These are phyloP conservation scores for Penicillium canariense DNA, from an alignment of 495 filamentous ascomycete species.

Conservation along the genomic window DNA sequence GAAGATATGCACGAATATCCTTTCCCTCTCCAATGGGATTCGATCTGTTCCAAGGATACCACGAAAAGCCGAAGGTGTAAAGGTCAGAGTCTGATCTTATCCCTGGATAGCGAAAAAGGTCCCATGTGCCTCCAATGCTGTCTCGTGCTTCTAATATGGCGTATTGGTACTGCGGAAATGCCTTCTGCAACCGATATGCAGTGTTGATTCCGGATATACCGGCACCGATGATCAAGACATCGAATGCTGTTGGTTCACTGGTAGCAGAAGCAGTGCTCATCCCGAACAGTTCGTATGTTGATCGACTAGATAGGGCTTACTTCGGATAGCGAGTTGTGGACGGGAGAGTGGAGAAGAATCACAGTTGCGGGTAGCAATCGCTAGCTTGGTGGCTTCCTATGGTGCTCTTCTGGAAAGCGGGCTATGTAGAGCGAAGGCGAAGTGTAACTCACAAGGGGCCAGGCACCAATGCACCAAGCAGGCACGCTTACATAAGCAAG, in stretches of 20 bases:
- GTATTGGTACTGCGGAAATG: slow-evolving; percentile 48
- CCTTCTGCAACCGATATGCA: slow-evolving; percentile 57
- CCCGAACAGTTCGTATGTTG: background rate
- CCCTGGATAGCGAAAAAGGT: slow-evolving; percentile 61
- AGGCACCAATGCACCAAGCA: no score
- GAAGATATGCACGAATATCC: slow-evolving; percentile 56
- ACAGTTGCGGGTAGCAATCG: no score
- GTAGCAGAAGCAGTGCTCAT: background rate
- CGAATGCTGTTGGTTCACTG: slow-evolving; percentile 18
- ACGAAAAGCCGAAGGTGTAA: slow-evolving; percentile 57
- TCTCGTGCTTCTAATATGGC: slow-evolving; percentile 56
- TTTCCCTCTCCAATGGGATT: slow-evolving; percentile 52
- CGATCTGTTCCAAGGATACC: slow-evolving; percentile 55
- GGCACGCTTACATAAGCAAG: no score
- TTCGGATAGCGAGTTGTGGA: no score
- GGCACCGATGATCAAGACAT: slow-evolving; percentile 62
- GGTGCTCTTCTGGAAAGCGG: no score
- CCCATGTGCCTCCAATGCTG: slow-evolving; percentile 61
- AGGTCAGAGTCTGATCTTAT: slow-evolving; percentile 58
- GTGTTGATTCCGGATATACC: slow-evolving; percentile 66
- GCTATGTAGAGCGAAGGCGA: no score
- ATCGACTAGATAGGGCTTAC: background rate
- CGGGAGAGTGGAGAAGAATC: no score
- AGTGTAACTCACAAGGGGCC: no score
- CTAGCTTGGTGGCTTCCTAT: no score